These are phyloP conservation scores for Claviceps cyperi DNA, from an alignment of 2,329 filamentous ascomycete species.

Conservation along the genomic window DNA sequence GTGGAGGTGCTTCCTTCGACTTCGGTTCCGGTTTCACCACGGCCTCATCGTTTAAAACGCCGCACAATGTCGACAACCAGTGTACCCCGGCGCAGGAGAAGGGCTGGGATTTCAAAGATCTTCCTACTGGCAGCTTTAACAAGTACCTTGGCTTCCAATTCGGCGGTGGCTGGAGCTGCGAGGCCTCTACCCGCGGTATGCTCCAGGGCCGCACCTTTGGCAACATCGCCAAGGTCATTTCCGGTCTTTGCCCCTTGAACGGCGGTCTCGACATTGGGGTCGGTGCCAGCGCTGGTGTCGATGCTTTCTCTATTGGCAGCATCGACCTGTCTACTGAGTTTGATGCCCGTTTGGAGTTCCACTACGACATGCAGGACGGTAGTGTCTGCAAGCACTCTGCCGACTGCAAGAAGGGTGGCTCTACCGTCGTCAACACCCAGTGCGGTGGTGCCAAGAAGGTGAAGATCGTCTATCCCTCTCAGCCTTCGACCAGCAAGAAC, in stretches of 20 bases:
- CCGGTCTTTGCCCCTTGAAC: conserved; percentile 33
- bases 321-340: conserved; percentile 62
- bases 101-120: conserved; percentile 59
- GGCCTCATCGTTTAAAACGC: conserved; percentile 46
- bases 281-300: conserved; percentile 23
- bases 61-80: conserved; percentile 60
- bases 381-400: conserved; percentile 66
- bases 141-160: conserved; percentile 61
- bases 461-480: conserved; percentile 50
- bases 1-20: neutral
- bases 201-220: conserved; percentile 34
- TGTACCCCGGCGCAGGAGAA: conserved; percentile 55
- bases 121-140: conserved; percentile 45
- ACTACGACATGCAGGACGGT: conserved; percentile 76
- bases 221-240: conserved; percentile 40
- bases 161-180: conserved; percentile 55
- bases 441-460: conserved; percentile 84
- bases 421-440: conserved; percentile 66
- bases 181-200: conserved; percentile 43
- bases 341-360: conserved; percentile 68
- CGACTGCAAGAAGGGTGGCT: conserved; percentile 52
- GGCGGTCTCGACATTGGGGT: conserved; percentile 45
- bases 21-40: conserved; percentile 8
- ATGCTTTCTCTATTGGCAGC: conserved; percentile 55
- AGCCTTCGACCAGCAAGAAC: conserved; percentile 36